A percentile compares a stretch with the other conserved stretches of the same genome.
These are phyloP conservation scores for Termitomyces sp. DNA, from an alignment of 768 basidiomycete genomes.

Conservation along the genomic window DNA sequence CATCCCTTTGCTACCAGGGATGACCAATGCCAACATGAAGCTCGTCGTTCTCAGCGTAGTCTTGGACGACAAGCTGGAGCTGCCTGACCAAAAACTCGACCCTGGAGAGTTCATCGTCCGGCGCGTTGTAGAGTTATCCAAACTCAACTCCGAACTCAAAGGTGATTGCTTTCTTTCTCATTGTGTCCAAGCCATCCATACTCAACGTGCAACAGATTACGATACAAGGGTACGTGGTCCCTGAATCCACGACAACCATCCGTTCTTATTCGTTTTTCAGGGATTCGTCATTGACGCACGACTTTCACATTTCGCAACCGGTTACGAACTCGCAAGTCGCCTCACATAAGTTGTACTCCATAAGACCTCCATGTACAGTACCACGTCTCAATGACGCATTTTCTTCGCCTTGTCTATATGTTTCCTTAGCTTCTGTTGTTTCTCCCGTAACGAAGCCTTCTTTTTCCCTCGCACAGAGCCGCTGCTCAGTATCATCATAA, in stretches of 20 bases:
- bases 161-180: conserved; percentile 37
- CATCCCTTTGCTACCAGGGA: conserved; percentile 44
- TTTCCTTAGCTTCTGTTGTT: conserved; percentile 71
- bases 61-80: conserved; percentile 61
- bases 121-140: conserved; percentile 62
- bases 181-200: neutral
- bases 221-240: conserved; percentile 41
- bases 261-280: conserved; percentile 22
- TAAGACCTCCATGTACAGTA: neutral
- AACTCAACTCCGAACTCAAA: conserved; percentile 58
- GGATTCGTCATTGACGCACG: conserved; percentile 72
- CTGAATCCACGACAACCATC: neutral
- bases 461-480: conserved; percentile 77
- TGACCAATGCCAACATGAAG: conserved; percentile 94
- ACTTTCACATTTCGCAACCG: conserved; percentile 69
- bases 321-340: conserved; percentile 53
- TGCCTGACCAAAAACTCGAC: conserved; percentile 73
- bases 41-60: conserved; percentile 68
- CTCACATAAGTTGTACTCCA: conserved; percentile 7
- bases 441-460: conserved; percentile 75
- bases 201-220: conserved; percentile 39
- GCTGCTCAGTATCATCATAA: conserved; percentile 89
- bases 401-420: conserved; percentile 74
- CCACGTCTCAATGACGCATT: conserved; percentile 21
- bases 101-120: conserved; percentile 82